Evolutionary conservation across 2,329 filamentous ascomycete species (phyloP), one percentile per base, ranked within the genome.

Genomic region (Chaetomiaceae sp.): DNA sequence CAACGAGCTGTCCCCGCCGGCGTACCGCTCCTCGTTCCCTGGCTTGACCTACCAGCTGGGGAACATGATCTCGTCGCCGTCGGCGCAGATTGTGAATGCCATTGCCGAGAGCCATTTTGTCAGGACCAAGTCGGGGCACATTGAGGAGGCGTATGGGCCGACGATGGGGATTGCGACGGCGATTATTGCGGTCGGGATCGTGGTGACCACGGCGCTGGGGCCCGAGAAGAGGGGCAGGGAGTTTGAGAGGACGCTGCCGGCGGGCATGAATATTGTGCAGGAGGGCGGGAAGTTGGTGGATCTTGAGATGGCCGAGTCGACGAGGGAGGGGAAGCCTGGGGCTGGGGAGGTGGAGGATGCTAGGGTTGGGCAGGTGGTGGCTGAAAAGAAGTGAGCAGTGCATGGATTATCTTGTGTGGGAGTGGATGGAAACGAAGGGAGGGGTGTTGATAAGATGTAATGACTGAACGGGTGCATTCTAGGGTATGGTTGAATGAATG

Each of bases 131-230:
- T 72, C 74, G 9, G 86, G 87, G 3, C 67, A 82, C 52, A 67
- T 65, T 3, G 86, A 83, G 1, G 80, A 87, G 47, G 85, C 85
- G 0, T 91, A 91, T 61, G 88, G 87, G 0, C 87, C 84, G 0
- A 81, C 81, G 15, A 91, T 90, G 88, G 87, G 80, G 12, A 74
- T 90, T 51, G 87, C 84, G 3, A 91, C 87, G 3, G 87, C 84
- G 1, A 91, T 91, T 61, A 89, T 91, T 59, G 85, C 83, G 0
- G 42, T 81, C 0, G 87, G 87, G 1, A 90, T 91, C 56, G 74
- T 78, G 11, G 65, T 85, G 20, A 89, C 86, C 0, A 81, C 83
- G 4, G 81, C 85, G 27, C 65, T 91, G 50, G 88, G 88, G 0
- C 87, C 87, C 0, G 88, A 91, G 78, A 87, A 84, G 71, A 78